phyloP scores from a whole-genome alignment of 2,329 filamentous ascomycete genomes.

The Aspergillus quadrilineatus region DNA sequence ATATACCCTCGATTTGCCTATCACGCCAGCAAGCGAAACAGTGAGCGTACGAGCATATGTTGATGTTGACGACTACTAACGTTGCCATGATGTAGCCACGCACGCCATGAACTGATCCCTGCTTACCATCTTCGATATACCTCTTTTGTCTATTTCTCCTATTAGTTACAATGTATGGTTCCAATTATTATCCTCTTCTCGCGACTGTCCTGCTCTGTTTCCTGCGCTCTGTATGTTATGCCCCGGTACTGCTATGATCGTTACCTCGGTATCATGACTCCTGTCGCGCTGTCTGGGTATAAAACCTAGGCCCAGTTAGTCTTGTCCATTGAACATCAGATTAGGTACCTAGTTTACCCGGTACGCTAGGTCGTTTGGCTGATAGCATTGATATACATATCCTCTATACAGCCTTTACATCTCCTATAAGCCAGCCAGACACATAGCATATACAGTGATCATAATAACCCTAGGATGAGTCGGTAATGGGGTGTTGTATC shows the following conservation, averaged over 20 bases:
- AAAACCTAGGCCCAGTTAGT: not conserved
- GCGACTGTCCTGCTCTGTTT: not conserved
- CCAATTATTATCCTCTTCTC: not conserved
- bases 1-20: not conserved
- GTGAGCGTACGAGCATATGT: not conserved
- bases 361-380: not conserved
- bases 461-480: no score
- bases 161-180: conserved; percentile 8
- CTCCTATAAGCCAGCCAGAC: no score
- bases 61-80: not conserved
- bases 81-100: not conserved
- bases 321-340: not conserved
- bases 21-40: not conserved
- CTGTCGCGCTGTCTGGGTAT: conserved; percentile 1
- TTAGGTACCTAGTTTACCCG: not conserved
- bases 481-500: not conserved
- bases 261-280: not conserved
- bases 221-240: not conserved
- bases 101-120: not conserved
- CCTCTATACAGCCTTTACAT: no score
- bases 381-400: not conserved
- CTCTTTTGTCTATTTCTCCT: conserved; percentile 4
- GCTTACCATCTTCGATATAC: conserved; percentile 5
- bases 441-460: no score
- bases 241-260: not conserved